Conservation (phyloP, 2,329 filamentous ascomycete species). For the Ascochyta lentis region DNA sequence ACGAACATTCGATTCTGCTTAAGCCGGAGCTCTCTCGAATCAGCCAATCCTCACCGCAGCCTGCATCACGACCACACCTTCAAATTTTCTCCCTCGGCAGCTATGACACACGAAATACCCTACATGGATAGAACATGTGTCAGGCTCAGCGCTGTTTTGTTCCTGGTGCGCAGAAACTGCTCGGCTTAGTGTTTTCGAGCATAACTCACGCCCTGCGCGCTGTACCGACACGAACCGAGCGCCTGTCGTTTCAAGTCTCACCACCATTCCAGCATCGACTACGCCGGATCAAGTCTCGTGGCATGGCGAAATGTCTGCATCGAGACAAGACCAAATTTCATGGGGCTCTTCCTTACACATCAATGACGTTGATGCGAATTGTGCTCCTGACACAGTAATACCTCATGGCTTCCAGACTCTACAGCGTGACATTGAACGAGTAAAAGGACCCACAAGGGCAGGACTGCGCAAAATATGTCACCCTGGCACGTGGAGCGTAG, state of each 20-base stretch:
- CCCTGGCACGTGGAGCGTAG: conserved; percentile 6
- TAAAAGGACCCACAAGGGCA: conserved; percentile 8
- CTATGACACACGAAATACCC: conserved; percentile 36
- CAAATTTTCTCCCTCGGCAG: conserved; percentile 12
- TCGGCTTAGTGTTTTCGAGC: conserved; percentile 1
- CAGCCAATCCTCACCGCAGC: conserved; percentile 20
- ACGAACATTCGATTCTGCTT: conserved; percentile 18
- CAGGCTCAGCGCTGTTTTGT: conserved; percentile 15
- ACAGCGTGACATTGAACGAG: conserved; percentile 10
- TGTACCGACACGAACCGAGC: conserved; percentile 5
- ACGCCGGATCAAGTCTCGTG: conserved; percentile 5
- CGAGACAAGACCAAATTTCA: neutral
- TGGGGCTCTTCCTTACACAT: conserved; percentile 15
- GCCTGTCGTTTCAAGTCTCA: conserved; percentile 8
- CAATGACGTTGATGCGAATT: conserved; percentile 10
- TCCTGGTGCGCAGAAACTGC: conserved; percentile 17
- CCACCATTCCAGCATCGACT: conserved; percentile 6
- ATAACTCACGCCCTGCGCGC: conserved; percentile 5
- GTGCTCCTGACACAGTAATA: neutral
- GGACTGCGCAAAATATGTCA: conserved; percentile 1
- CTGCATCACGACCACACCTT: conserved; percentile 21
- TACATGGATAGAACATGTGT: conserved; percentile 31
- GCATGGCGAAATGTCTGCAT: conserved; percentile 15
- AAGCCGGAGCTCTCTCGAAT: conserved; percentile 16
- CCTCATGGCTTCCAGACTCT: conserved; percentile 10